Conservation (phyloP, 2,329 filamentous ascomycete species). For the Aspergillus hortae region DNA sequence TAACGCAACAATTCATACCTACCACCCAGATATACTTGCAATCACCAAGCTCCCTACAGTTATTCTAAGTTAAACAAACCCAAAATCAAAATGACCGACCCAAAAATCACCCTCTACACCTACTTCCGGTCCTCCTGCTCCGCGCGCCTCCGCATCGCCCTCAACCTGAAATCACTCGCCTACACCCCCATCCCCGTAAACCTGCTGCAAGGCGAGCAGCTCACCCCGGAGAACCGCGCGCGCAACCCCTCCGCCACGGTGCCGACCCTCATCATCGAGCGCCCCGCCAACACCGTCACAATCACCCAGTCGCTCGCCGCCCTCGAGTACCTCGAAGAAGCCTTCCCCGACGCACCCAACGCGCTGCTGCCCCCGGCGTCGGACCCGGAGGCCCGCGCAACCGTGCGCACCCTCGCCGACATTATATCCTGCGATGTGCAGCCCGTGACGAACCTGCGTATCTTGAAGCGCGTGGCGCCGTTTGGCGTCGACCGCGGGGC, state of each 20-base stretch:
- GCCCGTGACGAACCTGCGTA: constrained; percentile 57
- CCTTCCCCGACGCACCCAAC: constrained; percentile 40
- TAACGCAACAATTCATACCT: not conserved
- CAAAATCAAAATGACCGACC: constrained; percentile 14
- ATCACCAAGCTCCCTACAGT: not conserved
- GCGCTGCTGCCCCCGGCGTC: constrained; percentile 46
- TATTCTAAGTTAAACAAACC: not conserved
- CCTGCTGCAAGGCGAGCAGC: constrained; percentile 54
- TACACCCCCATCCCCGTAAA: constrained; percentile 51
- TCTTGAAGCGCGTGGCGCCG: constrained; percentile 48
- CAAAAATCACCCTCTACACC: constrained; percentile 47
- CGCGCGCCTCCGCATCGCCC: constrained; percentile 58
- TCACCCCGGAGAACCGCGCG: constrained; percentile 41
- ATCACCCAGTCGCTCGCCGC: constrained; percentile 58
- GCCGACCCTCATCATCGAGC: constrained; percentile 49
- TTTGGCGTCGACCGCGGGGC: constrained; percentile 43
- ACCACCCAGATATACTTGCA: no score
- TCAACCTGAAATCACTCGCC: constrained; percentile 53
- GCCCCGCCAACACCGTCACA: constrained; percentile 27
- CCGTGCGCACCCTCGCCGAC: constrained; percentile 51
- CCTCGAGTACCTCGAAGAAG: constrained; percentile 61
- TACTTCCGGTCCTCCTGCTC: constrained; percentile 64
- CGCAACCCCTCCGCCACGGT: constrained; percentile 56
- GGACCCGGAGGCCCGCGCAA: constrained; percentile 44
- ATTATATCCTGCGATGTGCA: constrained; percentile 59